Conservation (phyloP, 2,329 filamentous ascomycete genomes). For the Calonectria pteridis region DNA sequence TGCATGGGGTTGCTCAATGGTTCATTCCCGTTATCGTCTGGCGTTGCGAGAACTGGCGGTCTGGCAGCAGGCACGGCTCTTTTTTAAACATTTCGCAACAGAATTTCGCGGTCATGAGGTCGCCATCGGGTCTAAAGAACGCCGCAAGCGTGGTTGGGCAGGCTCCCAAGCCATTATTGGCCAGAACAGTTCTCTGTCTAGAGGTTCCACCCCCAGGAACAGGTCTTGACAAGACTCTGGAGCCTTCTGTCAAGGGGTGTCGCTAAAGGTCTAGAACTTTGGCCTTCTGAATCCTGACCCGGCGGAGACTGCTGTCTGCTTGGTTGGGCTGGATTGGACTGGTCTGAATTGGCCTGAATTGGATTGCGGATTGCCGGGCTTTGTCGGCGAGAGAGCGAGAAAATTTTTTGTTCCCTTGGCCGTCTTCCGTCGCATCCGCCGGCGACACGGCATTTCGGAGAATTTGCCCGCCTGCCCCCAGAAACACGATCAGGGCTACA, state of each 20-base stretch:
- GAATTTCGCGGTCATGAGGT: conserved; percentile 6
- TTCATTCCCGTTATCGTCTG: background rate
- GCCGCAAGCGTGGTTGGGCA: conserved; percentile 6
- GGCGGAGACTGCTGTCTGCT: conserved; percentile 1
- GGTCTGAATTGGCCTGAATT: conserved; percentile 18
- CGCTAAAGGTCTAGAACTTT: conserved; percentile 34
- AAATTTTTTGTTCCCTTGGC: background rate
- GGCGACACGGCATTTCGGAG: conserved; percentile 17
- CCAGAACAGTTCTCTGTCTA: background rate
- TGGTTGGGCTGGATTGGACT: conserved; percentile 14
- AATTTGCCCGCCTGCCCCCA: background rate
- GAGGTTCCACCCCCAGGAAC: conserved; percentile 27
- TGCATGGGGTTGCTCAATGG: background rate
- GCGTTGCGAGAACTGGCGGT: background rate
- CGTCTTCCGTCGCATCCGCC: conserved; percentile 22
- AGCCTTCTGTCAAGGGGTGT: conserved; percentile 34
- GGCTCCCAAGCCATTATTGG: background rate
- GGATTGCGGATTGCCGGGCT: background rate
- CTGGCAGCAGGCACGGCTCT: conserved; percentile 5
- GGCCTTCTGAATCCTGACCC: background rate
- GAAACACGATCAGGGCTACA: background rate
- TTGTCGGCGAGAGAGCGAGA: conserved; percentile 27
- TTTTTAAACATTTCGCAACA: background rate
- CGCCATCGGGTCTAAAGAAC: conserved; percentile 11
- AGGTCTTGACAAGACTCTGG: conserved; percentile 3